Base-by-base conservation (phyloP, 2,329 filamentous ascomycete genomes). In the Epichloe coenophiala region DNA sequence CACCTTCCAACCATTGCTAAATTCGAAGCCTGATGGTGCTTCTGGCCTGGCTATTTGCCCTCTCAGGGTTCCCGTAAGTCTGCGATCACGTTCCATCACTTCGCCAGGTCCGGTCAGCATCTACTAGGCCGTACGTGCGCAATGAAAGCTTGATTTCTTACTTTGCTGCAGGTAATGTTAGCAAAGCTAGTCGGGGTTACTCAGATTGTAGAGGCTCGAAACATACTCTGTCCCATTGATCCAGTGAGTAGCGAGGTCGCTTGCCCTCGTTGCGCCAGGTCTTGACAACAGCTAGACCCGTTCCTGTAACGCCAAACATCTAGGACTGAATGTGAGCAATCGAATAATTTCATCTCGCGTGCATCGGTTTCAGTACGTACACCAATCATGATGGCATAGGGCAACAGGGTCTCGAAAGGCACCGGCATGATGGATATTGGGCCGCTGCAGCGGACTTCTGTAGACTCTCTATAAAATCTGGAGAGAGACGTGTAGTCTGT, bases 1-100 rank as follows among this genome's bases (percentile, higher is more conserved):
- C 73, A 81, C 80, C 69, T 71, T 80, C 80, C 80, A 83, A 35
- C 75, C 74, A 59, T 81, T 81, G 68, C 75, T 82, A 54, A 81
- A 59, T 59, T 82, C 80, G 63, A 78, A 83, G 38, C 79, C 80
- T 17, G 69, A 61, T 17, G 80, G 78, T 21, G 80, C 79, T 56
- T 69, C 63, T 41, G 77, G 65, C 27, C 68, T 69, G 61, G 80
- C 77, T 51, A 68, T 72, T 60, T 83, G 80, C 38, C 79, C 80
- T 63, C 79, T 71, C 54, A 80, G 58, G 45, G 65, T 70, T 44
- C 80, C 79, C 7, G 80, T 83, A 54, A 83, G 70, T 61, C 80
- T 73, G 54, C 73, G 71, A 59, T 83, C 80, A 59, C 80, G 77
- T 51, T 80, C 73, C 78, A 83, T 82, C 80, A 83, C 80, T 83